Conservation (phyloP, 768 basidiomycete genomes). For the Phanerochaete carnosa region DNA sequence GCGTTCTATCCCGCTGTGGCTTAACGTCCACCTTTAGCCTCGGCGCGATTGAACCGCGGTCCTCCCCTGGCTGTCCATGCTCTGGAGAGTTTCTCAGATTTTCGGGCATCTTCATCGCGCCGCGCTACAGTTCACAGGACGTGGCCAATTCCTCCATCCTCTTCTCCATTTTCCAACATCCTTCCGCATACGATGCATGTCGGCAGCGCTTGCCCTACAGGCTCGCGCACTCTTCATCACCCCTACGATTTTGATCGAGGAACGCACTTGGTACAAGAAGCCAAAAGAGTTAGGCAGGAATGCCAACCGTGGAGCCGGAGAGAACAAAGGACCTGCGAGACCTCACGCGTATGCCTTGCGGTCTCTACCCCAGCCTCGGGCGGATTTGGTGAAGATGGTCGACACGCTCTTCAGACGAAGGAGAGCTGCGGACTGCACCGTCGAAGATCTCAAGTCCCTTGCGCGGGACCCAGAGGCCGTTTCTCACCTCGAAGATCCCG, state of each 20-base stretch:
- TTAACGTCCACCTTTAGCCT: constrained; percentile 21
- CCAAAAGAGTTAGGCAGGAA: not conserved
- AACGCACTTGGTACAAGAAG: not conserved
- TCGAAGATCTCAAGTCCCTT: not conserved
- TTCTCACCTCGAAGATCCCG: constrained; percentile 16
- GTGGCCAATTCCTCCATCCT: constrained; percentile 11
- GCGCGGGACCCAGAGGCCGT: not conserved
- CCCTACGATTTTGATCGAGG: not conserved
- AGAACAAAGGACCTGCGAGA: not conserved
- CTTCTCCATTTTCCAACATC: not conserved
- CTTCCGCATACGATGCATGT: constrained; percentile 8
- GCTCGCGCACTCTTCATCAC: constrained; percentile 5
- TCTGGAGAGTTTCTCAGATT: constrained; percentile 56
- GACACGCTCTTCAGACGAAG: constrained; percentile 5
- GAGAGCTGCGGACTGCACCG: not conserved
- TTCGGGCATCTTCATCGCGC: constrained; percentile 49
- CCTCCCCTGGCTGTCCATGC: constrained; percentile 66
- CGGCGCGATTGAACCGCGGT: constrained; percentile 34
- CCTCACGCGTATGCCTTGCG: not conserved
- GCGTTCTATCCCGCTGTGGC: not conserved
- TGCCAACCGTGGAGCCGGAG: not conserved
- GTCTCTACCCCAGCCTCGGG: constrained; percentile 5
- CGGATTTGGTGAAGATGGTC: constrained; percentile 10
- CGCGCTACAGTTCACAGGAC: constrained; percentile 20
- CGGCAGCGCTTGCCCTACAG: constrained; percentile 8